phyloP scores from a whole-genome alignment of 2,329 filamentous ascomycete species.

The Aspergillus alliaceus region DNA sequence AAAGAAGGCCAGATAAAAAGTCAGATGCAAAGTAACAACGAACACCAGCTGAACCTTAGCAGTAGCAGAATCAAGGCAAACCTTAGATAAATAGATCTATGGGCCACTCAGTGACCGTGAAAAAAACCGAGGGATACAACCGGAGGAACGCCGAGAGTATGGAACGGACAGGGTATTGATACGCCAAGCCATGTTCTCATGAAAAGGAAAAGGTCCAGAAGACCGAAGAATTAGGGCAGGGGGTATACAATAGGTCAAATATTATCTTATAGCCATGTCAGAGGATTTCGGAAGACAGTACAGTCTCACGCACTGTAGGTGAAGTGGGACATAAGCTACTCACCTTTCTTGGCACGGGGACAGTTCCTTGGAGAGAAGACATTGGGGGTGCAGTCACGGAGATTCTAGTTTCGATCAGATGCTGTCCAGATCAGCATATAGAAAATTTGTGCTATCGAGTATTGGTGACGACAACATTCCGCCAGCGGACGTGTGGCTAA shows the following conservation, averaged over 20 bases:
- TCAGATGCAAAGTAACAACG: not conserved
- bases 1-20: not conserved
- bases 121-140: not conserved
- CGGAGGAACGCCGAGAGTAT: not conserved
- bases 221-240: not conserved
- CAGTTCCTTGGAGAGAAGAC: not conserved
- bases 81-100: not conserved
- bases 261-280: not conserved
- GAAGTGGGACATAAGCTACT: not conserved
- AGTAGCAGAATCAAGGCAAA: not conserved
- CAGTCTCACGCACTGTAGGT: not conserved
- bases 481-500: not conserved
- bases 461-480: not conserved
- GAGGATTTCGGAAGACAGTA: not conserved
- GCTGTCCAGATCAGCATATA: not conserved
- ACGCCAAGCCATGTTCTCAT: not conserved
- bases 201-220: not conserved
- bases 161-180: not conserved
- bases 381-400: not conserved
- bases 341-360: not conserved
- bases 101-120: not conserved
- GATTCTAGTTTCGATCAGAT: no score
- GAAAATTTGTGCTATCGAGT: not conserved
- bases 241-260: not conserved
- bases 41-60: not conserved